These are phyloP conservation scores for Oryza meridionalis DNA, from an alignment of 176 grass and related monocot species.

Conservation along the genomic window DNA sequence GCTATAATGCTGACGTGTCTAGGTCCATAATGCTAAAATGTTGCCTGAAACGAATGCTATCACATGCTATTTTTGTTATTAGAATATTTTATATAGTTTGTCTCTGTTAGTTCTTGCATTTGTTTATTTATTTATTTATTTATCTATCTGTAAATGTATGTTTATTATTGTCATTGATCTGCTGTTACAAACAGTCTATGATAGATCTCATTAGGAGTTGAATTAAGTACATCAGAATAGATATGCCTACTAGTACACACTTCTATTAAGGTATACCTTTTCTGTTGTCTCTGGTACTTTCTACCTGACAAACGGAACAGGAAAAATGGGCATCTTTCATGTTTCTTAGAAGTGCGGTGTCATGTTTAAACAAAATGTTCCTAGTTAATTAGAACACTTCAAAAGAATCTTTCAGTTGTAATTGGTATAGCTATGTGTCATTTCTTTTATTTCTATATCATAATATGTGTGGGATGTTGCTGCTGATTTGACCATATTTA, in stretches of 20 bases:
- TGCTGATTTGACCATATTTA: neutral
- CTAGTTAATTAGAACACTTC: neutral
- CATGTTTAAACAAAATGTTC: conserved; percentile 29
- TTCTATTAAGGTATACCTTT: conserved; percentile 15
- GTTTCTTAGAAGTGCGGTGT: neutral
- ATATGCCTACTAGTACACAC: neutral
- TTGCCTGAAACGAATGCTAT: conserved; percentile 8
- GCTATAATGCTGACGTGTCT: neutral
- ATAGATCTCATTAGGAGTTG: conserved; percentile 14
- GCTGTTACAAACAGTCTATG: conserved; percentile 21
- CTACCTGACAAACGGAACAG: neutral
- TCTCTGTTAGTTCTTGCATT: neutral
- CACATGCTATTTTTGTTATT: conserved; percentile 8
- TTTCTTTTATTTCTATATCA: conserved; percentile 11
- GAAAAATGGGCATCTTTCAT: conserved; percentile 3
- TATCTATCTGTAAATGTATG: conserved; percentile 9
- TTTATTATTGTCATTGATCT: conserved; percentile 2
- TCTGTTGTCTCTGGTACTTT: neutral
- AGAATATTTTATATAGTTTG: conserved; percentile 18
- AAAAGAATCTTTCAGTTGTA: neutral
- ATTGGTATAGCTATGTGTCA: conserved; percentile 5
- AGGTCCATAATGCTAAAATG: neutral
- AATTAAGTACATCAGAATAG: conserved; percentile 16
- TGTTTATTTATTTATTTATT: neutral
- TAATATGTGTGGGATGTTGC: neutral